Base-by-base conservation (phyloP, 805 yeast genomes). In the Sugiyamaella lignohabitans region DNA sequence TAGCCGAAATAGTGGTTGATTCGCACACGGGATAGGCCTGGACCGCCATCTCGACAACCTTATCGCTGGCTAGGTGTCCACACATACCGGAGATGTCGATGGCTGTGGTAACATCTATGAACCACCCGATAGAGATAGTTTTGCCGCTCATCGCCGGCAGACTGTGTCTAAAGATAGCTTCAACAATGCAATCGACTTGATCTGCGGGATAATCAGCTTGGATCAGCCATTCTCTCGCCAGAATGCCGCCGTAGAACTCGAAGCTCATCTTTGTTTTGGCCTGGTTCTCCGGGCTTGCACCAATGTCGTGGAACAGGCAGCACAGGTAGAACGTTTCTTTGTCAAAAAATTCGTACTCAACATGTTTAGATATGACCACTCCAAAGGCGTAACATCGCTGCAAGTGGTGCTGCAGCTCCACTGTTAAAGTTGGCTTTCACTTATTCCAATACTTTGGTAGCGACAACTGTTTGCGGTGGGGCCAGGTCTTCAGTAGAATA, bases 231-330 rank as follows among this genome's bases (percentile, higher is more conserved):
- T 53, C 55, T 5, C 50, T 47, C 14, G 58, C 56, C 18, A 51
- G 17, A 18, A 53, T 34, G 2, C 51, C 58, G 3, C 58, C 58
- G 20, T 53, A 53, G 21, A 53, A 54, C 22, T 54, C 58, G 45
- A 54, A 54, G 27, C 48, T 40, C 53, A 54, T 48, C 27, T 42
- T 44, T 11, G 58, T 54, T 3, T 47, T 52, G n/a, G 30, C 27
- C 5, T 50, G 40, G 21, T 47, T 42, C 45, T 51, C 46, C 16
- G 44, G 50, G 8, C 51, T 50, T 3, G 57, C 48, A 21, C 46
- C 58, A 32, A 54, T 53, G 40, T 53, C 56, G 20, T 54, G 58
- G 14, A 53, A 40, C 8, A 53, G 45, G 17, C 51, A 42, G 19
- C 55, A 36, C 14, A 51, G 43, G 19, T 43, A 49, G 47, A 44